Evolutionary conservation across 192 early-diverging fungal genomes (phyloP), one percentile per base, ranked within the genome.

Genomic region (Gonapodya prolifera): DNA sequence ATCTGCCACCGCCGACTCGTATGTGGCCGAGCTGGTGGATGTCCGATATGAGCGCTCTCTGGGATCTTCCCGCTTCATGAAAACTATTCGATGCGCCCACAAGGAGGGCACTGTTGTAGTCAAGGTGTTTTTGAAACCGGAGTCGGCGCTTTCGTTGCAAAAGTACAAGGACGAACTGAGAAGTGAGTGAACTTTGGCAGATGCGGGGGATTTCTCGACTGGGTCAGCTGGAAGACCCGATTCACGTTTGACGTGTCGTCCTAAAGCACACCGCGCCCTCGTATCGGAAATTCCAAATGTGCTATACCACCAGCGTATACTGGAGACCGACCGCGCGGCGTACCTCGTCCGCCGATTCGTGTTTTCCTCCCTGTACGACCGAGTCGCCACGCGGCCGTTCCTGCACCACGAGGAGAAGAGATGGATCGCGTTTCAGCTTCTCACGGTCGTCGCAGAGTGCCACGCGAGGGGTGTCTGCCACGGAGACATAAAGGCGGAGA

Each of bases 401-500:
- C 83, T 99, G 78, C 89, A 89, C 30, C 71, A 85, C 0, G 75
- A 89, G 35, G 97, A 99, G 81, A 98, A 98, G 80, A 94, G 91
- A 73, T 99, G 97, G 97, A 93, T 99, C 70, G 89, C 94, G 1
- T 94, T 90, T 81, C 97, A 99, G 78, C 76, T 99, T 2, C 85
- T 98, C 23, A 85, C 85, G 69, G 95, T 90, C 0, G 77, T 99
- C 34, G 87, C 91, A 1, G 91, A 95, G 76, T 85, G 90, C 23
- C 97, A 99, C 78, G 83, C 85, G 0, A 82, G 82, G 78, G 81
- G 87, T 29, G 87, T 97, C 2, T 95, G 85, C 76, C 97, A 99
- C 82, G 97, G 97, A 0, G 96, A 98, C 78, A 94, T 99, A 35
- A 99, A 98, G 79, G 93, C 92, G 17, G 96, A 99, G 75, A 99